Evolutionary conservation across 805 yeast species (phyloP), one percentile per base, ranked within the genome.

Genomic region (Nakazawaea wyomingensis): DNA sequence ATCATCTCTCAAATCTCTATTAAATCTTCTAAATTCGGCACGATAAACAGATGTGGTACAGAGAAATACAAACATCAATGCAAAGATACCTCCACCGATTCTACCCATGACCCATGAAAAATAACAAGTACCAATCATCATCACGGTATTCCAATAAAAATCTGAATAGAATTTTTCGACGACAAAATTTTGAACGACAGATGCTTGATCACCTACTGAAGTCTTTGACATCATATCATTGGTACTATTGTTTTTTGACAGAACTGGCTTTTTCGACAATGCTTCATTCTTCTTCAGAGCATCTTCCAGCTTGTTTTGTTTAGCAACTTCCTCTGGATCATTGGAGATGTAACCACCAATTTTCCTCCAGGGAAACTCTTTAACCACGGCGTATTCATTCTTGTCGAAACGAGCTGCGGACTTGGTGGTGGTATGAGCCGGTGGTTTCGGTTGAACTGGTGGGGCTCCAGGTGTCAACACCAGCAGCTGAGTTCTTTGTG

Each of bases 1-100:
- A 57, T 85, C 95, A 62, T 85, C 95, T 48, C 88, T 71, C 28
- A 84, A 67, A 53, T 85, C 77, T 50, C 87, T 69, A 57, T 80
- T 80, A 58, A 85, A 84, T 55, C 95, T 74, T 55, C 91, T 75
- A 52, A 80, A 78, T 60, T 85, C 93, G 14, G 78, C 66, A 43
- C 84, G 71, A 60, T 85, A 85, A 13, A 82, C 82, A 0, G 90
- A 78, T 20, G 79, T 72, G 20, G 85, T 70, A 45, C 75, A 71
- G 31, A 83, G 59, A 41, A 82, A 66, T 1, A 85, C 82, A 48
- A 82, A 65, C 4, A 72, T 64, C 14, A 85, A 59, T 5, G 85
- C 74, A 57, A 84, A 72, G 53, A 85, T 57, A 3, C 91, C 85
- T 31, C 78, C 76, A 1, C 88, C 81, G 26, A 68, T 47, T 52